Conservation (phyloP, 78 protist species). For the Dictyostelium intermedium region DNA sequence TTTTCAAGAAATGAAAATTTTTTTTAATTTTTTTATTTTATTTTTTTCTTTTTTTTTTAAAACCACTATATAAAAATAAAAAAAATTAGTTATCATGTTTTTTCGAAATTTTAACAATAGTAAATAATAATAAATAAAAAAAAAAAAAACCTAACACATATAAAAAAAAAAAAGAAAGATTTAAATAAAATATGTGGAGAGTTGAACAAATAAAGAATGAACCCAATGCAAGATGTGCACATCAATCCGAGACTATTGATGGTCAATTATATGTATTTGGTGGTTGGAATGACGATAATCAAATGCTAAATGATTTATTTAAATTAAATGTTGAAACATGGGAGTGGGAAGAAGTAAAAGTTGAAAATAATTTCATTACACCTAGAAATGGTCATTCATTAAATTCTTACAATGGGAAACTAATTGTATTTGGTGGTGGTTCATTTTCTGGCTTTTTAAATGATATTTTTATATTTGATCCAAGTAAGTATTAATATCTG, state of each 20-base stretch:
- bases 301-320: constrained; percentile 56
- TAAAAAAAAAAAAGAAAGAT: neutral
- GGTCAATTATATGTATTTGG: constrained; percentile 66
- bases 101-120: neutral
- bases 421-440: constrained; percentile 75
- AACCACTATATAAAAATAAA: neutral
- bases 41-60: neutral
- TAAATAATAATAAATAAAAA: too few relatives aligned
- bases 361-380: neutral
- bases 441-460: constrained; percentile 67
- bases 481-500: neutral
- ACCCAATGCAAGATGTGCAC: constrained; percentile 71
- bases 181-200: constrained; percentile 47
- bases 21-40: neutral
- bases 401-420: constrained; percentile 4
- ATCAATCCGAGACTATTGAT: constrained; percentile 40
- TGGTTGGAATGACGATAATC: constrained; percentile 75
- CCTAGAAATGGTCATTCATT: constrained; percentile 73
- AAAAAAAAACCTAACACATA: neutral
- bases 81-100: neutral
- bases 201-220: constrained; percentile 44
- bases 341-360: constrained; percentile 55
- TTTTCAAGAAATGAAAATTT: too few relatives aligned
- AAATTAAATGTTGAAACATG: constrained; percentile 41
- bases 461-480: constrained; percentile 34